Conservation (phyloP, 2,329 filamentous ascomycete species). For the Diaporthe vaccinii region DNA sequence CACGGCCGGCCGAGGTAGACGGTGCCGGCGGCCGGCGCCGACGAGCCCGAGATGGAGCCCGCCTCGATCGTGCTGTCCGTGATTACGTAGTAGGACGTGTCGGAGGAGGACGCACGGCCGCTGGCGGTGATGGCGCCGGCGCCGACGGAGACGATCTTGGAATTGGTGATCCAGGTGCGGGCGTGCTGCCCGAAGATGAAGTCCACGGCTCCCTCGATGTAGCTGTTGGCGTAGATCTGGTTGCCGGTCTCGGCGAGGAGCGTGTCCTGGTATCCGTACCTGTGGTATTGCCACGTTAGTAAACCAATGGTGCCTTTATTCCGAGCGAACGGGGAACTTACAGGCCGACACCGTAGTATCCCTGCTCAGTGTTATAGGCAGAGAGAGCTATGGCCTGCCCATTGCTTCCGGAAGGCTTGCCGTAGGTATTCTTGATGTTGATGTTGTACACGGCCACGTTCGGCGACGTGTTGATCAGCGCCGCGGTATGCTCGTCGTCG, state of each 20-base stretch:
- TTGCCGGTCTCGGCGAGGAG: constrained; percentile 63
- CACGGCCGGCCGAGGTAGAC: constrained; percentile 68
- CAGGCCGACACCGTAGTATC: constrained; percentile 69
- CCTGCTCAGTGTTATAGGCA: constrained; percentile 64
- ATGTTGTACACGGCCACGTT: constrained; percentile 69
- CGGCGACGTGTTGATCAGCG: constrained; percentile 58
- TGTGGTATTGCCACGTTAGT: neutral
- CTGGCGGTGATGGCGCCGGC: constrained; percentile 62
- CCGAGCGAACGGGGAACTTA: constrained; percentile 41
- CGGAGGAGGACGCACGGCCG: constrained; percentile 54
- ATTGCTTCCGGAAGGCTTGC: constrained; percentile 52
- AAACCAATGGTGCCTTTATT: neutral
- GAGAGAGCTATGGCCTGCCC: constrained; percentile 66
- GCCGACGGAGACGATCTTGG: constrained; percentile 61
- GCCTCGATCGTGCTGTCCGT: constrained; percentile 63
- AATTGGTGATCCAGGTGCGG: constrained; percentile 65
- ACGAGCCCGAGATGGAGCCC: constrained; percentile 45
- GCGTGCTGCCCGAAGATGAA: constrained; percentile 72
- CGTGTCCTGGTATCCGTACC: constrained; percentile 69
- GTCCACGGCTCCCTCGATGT: constrained; percentile 69
- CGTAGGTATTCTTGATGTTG: constrained; percentile 64
- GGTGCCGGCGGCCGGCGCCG: constrained; percentile 53
- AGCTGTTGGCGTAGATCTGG: constrained; percentile 66
- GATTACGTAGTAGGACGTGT: constrained; percentile 67
- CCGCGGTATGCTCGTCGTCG: constrained; percentile 53